phyloP scores from a whole-genome alignment of 495 filamentous ascomycete genomes.

The Rhypophila decipiens region DNA sequence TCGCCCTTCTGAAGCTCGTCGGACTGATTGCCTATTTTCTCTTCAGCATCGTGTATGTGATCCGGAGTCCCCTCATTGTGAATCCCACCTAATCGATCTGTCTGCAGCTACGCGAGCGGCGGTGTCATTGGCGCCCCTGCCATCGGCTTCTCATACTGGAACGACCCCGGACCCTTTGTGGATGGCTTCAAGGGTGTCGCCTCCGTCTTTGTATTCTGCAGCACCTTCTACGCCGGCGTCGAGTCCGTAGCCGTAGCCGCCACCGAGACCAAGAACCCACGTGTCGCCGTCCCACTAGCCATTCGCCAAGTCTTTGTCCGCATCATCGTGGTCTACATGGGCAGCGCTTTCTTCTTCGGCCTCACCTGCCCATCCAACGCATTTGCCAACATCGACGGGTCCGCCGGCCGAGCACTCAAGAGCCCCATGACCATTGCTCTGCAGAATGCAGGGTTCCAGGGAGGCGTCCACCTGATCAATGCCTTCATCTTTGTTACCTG shows the following conservation, averaged over 20 bases:
- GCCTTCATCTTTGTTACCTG: conserved; percentile 64
- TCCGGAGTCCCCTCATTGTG: not conserved
- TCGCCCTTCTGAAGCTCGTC: conserved; percentile 59
- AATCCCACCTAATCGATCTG: not conserved
- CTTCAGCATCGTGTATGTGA: conserved; percentile 52
- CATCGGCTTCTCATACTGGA: conserved; percentile 62
- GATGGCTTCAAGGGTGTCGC: conserved; percentile 59
- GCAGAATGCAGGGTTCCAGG: conserved; percentile 48
- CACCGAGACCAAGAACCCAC: conserved; percentile 67
- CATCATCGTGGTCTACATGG: conserved; percentile 69
- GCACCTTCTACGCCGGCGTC: conserved; percentile 68
- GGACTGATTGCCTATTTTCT: conserved; percentile 63
- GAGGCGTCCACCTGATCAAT: conserved; percentile 61
- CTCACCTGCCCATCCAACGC: conserved; percentile 48
- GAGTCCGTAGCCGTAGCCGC: conserved; percentile 70
- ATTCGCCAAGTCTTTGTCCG: conserved; percentile 72
- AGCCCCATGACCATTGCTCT: conserved; percentile 58
- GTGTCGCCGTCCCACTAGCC: conserved; percentile 61
- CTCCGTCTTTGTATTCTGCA: conserved; percentile 56
- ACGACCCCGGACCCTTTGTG: conserved; percentile 60
- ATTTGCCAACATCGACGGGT: conserved; percentile 42
- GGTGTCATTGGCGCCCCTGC: conserved; percentile 39
- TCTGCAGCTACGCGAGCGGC: conserved; percentile 42
- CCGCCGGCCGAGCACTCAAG: conserved; percentile 39
- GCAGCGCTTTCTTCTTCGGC: conserved; percentile 66